Evolutionary conservation across 2,329 filamentous ascomycete species (phyloP), one percentile per base, ranked within the genome.

Genomic region (Stachybotrys chartarum): DNA sequence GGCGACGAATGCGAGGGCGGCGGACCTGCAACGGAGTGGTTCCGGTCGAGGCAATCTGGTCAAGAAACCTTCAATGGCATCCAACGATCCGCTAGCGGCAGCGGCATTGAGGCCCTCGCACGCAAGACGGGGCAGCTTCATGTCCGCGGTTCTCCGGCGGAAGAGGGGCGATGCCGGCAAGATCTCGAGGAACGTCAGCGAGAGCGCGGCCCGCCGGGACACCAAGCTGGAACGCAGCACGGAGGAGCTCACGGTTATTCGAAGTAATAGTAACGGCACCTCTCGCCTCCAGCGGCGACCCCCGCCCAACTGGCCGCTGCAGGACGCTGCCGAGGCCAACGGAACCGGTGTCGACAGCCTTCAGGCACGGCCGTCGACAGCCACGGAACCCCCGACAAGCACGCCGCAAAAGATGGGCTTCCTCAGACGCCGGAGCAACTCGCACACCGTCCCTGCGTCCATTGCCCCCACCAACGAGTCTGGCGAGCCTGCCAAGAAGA

Each of bases 191-290:
- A 78, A 79, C 24, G 63, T 72, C 10, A 65, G 70, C 12, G 84
- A 87, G 60, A 85, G 79, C 59, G 79, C 80, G 2, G 83, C 84
- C 1, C 75, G 85, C 10, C 76, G 79, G 53, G 85, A 88, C 59
- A 86, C 83, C 0, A 78, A 75, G 18, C 72, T 87, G 1, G 85
- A 88, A 66, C 77, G 83, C 35, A 81, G 75, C 59, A 66, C 72
- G n/a, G 72, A 75, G 7, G 78, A 86, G 64, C 73, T 84, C 5
- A 70, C 67, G n/a, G 67, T 69, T 14, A 64, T 84, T 5, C 76
- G 72, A 46, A 69, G 66, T 50, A 70, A 71, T 55, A 63, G 63
- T 18, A 53, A 57, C 14, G 57, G 57, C 46, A 57, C 32, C 45
- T 57, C 59, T 7, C 63, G 64, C 3, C 57, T 66, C 16, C 66